Evolutionary conservation across 2,329 filamentous ascomycete species (phyloP), one percentile per base, ranked within the genome.

Genomic region (Thelonectria rubi): DNA sequence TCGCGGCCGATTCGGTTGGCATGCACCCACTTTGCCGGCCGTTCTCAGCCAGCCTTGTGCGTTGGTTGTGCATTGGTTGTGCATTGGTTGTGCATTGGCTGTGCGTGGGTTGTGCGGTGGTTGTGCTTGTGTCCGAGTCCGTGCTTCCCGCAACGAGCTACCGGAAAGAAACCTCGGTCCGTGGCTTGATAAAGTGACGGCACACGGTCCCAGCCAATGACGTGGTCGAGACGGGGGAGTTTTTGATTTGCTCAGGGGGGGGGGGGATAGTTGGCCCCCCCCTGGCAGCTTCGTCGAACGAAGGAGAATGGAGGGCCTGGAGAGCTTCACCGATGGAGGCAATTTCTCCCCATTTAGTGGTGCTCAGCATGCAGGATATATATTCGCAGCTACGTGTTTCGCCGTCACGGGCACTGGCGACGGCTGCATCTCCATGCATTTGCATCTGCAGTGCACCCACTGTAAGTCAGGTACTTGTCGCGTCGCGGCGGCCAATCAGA

Each of bases 141-240:
- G 34, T 32, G 26, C 15, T 39, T 53, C 49, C 55, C 55, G 55
- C 47, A n/a, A 14, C 32, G 34, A 60, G 57, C 37, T 55, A 55
- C 49, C 49, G 51, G 55, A 39, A 18, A 53, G 17, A 42, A 50
- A 52, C 54, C 53, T 61, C 58, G 58, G 58, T 52, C 48, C 58
- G 48, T 61, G 58, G 53, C 17, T 52, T 45, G 20, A 24, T 18
- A 40, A 17, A n/a, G 17, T 34, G 12, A 24, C 4, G 24, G 7
- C 24, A 5, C 24, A 8, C 5, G 10, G 15, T 21, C 11, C 8
- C 15, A 47, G 34, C 58, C 58, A 61, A 61, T 61, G n/a, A 48
- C 39, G 21, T 4, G 42, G 15, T 11, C 9, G 10, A 48, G 34
- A 46, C 10, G 11, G 48, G 54, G 26, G 24, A 53, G 34, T 43